Evolutionary conservation across 1,284 basidiomycete species (phyloP), one percentile per base, ranked within the genome.

Genomic region (Inonotus obliquus): DNA sequence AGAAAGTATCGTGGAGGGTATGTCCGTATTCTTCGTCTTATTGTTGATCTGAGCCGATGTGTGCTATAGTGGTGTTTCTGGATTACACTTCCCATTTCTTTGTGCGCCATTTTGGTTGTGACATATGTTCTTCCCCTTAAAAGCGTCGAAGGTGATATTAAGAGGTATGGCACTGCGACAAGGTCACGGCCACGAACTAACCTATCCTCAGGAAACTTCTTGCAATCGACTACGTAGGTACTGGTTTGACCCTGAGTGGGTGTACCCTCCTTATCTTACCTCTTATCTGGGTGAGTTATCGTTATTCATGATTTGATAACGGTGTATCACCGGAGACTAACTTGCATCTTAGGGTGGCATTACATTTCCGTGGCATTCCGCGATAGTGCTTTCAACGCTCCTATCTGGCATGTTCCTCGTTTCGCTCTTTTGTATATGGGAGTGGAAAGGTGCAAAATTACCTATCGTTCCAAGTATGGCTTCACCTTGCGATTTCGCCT

Each of bases 171-270:
- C 14, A 27, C 51, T 6, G 47, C 53, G 23, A 13, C 54, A 11
- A 19, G 19, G 1, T 19, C 1, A 21, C 7, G n/a, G 7, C 19
- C 10, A 27, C 57, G 52, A 37, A 4, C 9, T 35, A 11, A 60
- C 19, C 3, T 25, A 11, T 44, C 13, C 29, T 5, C 61, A 82
- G 81, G 65, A 91, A 92, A 70, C 75, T 90, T n/a, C 73, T 81
- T n/a, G 80, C 79, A 0, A 74, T 91, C 21, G 89, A 92, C 69
- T 91, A 87, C 65, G 65, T 83, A 25, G 89, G 89, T 0, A 77
- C 81, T 0, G 60, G 77, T 0, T 71, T 91, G 19, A 85, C 84
- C 0, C 77, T 91, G 7, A 75, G 75, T 0, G 87, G 81, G n/a
- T 85, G 85, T 38, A 76, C 82, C 4, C 74, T 89, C 5, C 70